These are phyloP conservation scores for Terfezia boudieri DNA, from an alignment of 495 filamentous ascomycete genomes.

Conservation along the genomic window DNA sequence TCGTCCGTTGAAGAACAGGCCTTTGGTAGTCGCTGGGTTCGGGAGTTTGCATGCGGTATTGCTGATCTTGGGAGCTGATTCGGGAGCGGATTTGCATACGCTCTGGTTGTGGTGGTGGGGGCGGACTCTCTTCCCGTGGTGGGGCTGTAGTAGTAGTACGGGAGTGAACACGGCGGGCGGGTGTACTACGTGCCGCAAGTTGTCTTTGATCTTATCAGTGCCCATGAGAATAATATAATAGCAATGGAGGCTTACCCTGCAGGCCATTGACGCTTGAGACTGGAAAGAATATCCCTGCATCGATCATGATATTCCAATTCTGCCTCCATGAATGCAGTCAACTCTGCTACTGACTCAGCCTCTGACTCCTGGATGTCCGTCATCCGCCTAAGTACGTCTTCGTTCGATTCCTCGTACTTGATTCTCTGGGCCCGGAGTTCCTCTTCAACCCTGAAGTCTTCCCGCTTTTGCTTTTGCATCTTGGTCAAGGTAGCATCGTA, in stretches of 20 bases:
- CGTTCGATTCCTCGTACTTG: constrained; percentile 89
- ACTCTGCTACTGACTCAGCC: constrained; percentile 56
- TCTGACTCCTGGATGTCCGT: constrained; percentile 90
- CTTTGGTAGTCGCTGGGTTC: constrained; percentile 7
- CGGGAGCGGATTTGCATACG: constrained; percentile 15
- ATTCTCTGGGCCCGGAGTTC: constrained; percentile 77
- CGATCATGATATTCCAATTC: constrained; percentile 82
- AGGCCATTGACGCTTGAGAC: constrained; percentile 47
- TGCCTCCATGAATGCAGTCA: constrained; percentile 65
- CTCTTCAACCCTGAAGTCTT: constrained; percentile 84
- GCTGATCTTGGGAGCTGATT: constrained; percentile 5
- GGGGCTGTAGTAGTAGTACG: constrained; percentile 35
- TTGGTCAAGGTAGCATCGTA: constrained; percentile 82
- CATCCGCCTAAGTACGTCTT: constrained; percentile 86
- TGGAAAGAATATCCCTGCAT: constrained; percentile 52
- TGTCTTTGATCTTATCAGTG: constrained; percentile 2
- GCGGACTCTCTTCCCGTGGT: constrained; percentile 32
- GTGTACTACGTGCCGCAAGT: constrained; percentile 18
- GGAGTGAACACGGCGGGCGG: constrained; percentile 27
- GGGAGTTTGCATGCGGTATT: constrained; percentile 3
- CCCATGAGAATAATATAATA: background rate
- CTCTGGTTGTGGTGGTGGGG: constrained; percentile 20
- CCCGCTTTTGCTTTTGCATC: constrained; percentile 81
- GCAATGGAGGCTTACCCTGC: constrained; percentile 26
- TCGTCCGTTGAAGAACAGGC: constrained; percentile 13